Base-by-base conservation (phyloP, 2,329 filamentous ascomycete species). In the Orbilia javanica region DNA sequence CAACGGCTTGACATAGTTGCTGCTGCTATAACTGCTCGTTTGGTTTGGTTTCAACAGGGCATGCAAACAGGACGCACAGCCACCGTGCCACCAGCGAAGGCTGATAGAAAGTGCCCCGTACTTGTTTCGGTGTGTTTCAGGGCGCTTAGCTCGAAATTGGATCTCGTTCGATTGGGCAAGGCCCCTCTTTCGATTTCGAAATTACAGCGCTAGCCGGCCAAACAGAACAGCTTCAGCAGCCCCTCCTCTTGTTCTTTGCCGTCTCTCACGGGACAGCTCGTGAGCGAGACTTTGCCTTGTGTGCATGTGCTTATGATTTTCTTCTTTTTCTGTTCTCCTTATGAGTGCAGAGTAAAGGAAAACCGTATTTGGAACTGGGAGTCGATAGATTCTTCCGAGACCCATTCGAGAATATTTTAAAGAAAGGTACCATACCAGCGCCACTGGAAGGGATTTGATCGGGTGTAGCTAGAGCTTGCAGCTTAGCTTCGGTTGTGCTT, bases 71-170 rank as follows among this genome's bases (percentile, higher is more conserved):
- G 4, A 53, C 25, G 53, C 71, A 68, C 71, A 75, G 71, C 71
- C 71, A 75, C 71, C 52, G 63, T 74, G 63, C 62, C 63, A 55
- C 48, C 46, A 48, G 31, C n/a, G 52, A 57, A 64, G 57, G 55
- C 65, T 64, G 64, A n/a, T 20, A 29, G 29, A 3, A 34, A 15
- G 4, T 15, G 42, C 44, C 68, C 69, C 55, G 39, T 64, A 8
- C 13, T 31, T 64, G 74, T 78, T 78, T 78, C 60, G 67, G 62
- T 72, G 62, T 71, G 74, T 78, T 78, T 72, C 67, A 78, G 53
- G 67, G 74, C 74, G 74, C 74, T 78, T 78, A 78, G 29, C 74
- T 67, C 53, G 67, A 70, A 69, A 69, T 75, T 69, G 71, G 48
- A 62, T 57, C 36, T 44, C 55, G 55, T 68, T 63, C 63, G 55